Base-by-base conservation (phyloP, 2,329 filamentous ascomycete genomes). In the Endocalyx cinctus region DNA sequence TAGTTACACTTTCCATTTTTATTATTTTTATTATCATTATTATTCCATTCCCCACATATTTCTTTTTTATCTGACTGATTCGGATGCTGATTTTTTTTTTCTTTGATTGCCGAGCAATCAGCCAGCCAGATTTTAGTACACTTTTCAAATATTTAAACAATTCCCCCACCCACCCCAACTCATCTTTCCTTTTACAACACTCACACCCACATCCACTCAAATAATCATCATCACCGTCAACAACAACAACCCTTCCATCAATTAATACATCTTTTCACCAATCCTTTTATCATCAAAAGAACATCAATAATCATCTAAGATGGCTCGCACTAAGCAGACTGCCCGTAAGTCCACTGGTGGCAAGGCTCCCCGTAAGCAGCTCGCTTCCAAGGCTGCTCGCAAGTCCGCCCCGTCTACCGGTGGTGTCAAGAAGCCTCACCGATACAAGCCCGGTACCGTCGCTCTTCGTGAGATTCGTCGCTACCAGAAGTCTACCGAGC, bases 381-480 rank as follows among this genome's bases (percentile, higher is more conserved):
- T 97, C 62, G 90, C 90, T 57, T 95, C 89, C 77, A 96, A 96
- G 86, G 92, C 90, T 52, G 90, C 92, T 60, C 89, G 92, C 75
- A 98, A 98, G 83, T 88, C 84, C 57, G 90, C 92, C 43, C 92
- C 92, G 55, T 95, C 88, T 46, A 97, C 92, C 66, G 92, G 90
- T 59, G 85, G 85, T 82, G 85, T 90, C 79, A 92, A 92, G 85
- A 92, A 92, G 84, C 86, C 86, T 69, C 85, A 89, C 73, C 77
- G 85, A 60, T 70, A 89, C 67, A 89, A 88, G 84, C 85, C 85
- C 60, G 84, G 84, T 77, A 94, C 92, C 62, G 85, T 95, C 70
- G 90, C 90, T 77, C 84, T 97, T 58, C 87, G 88, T 79, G 92
- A 98, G 74, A 98, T 98, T 58, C 84, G 90, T 76, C 84, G 86